Percentiles rank a stretch among this genome's conserved stretches.
Conservation (phyloP, 225 moss, liverwort and hornwort species). For the Straminergon stramineum region DNA sequence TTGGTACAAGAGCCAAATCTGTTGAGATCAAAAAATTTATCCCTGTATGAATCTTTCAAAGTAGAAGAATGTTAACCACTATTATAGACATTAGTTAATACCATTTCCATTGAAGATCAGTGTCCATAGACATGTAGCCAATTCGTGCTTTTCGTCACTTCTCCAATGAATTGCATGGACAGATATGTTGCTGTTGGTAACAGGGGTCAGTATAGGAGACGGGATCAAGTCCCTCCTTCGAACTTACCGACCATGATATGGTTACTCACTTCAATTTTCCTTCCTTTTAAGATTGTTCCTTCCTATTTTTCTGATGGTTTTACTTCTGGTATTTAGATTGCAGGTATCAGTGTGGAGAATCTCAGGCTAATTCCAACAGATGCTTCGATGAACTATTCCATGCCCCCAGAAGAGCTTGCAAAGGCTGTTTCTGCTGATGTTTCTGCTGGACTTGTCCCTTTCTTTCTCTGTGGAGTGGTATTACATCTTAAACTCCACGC, state of each 20-base stretch:
- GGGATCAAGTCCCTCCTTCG: background rate
- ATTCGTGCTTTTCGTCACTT: background rate
- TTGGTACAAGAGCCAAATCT: background rate
- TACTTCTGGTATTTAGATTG: conserved; percentile 26
- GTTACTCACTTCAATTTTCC: background rate
- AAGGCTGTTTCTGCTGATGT: conserved; percentile 36
- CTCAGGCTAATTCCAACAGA: conserved; percentile 45
- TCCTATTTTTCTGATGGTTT: background rate
- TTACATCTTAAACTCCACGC: background rate
- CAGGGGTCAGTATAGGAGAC: background rate
- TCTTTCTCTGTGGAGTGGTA: conserved; percentile 71
- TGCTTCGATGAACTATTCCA: conserved; percentile 36
- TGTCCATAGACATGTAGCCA: background rate
- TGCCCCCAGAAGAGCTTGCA: conserved; percentile 36
- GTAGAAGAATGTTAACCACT: background rate
- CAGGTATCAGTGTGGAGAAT: conserved; percentile 48
- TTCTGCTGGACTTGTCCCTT: conserved; percentile 54
- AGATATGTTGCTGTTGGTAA: background rate
- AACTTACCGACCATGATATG: background rate
- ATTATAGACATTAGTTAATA: background rate
- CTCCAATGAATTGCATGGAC: background rate
- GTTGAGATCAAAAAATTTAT: background rate
- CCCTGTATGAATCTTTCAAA: background rate
- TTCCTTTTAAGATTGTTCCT: background rate
- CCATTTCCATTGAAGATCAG: background rate